Evolutionary conservation across 306 rosid species (phyloP), one percentile per base, ranked within the genome.

Genomic region (Morella rubra): DNA sequence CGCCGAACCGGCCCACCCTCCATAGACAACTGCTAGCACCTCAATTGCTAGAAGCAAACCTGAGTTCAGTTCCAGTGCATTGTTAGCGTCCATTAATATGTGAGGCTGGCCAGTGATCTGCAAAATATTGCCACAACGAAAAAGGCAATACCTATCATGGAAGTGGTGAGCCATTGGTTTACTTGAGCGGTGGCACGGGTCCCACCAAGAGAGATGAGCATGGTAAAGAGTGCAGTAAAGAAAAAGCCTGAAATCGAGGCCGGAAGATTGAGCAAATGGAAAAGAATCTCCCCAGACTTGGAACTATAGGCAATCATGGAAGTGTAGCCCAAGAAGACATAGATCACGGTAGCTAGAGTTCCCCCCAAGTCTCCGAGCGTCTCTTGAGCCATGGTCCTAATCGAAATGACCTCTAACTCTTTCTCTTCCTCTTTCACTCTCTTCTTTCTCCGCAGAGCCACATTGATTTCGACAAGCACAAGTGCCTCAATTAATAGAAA

Each of bases 361-460:
- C 93, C 92, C 74, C 92, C 95, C 82, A 82, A 86, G 14, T 86
- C 85, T 24, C 97, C 97, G 51, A 89, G 83, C 54, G 90, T 87
- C 81, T 88, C 97, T 80, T 89, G 91, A 44, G 93, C 95, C 97
- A 91, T 91, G 27, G 91, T 91, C 69, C 88, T 88, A 9, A 89
- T 74, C 15, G 94, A 91, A 83, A 91, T 82, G 19, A 86, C 84
- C 79, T 86, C 90, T 77, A 89, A 71, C 4, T 85, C 91, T 69
- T 76, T 81, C 44, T 56, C 80, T 58, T 72, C 69, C 59, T 64
- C 77, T 69, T 59, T 85, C 77, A 60, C 68, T 69, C 70, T 65
- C 73, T 64, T 86, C 83, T 75, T 81, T 69, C 83, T 85, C 87
- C 88, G 53, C 72, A 91, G 50, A 71, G 77, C 83, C 71, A 91